A percentile compares a stretch with the other conserved stretches of the same genome.
Conservation (phyloP, 192 early-diverging fungal species). For the Lobosporangium transversale region DNA sequence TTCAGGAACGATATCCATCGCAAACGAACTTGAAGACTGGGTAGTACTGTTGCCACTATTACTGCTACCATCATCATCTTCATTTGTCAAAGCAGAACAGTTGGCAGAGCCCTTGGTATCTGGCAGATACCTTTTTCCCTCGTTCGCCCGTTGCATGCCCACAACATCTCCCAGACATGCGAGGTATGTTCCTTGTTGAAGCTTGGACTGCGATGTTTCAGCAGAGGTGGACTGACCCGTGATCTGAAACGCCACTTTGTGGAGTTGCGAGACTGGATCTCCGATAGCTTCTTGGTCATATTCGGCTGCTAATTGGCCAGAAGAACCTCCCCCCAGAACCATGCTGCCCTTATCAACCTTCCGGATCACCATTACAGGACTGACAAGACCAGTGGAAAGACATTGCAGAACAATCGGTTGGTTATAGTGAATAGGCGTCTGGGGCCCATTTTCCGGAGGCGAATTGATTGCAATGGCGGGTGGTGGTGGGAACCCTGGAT, state of each 20-base stretch:
- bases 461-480: conserved; percentile 78
- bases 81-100: background rate
- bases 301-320: conserved; percentile 35
- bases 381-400: conserved; percentile 85
- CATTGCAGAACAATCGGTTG: conserved; percentile 90
- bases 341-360: conserved; percentile 86
- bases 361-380: conserved; percentile 83
- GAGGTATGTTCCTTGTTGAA: conserved; percentile 69
- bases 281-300: conserved; percentile 67
- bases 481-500: conserved; percentile 77
- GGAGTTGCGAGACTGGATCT: conserved; percentile 89
- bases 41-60: conserved; percentile 20
- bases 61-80: conserved; percentile 5
- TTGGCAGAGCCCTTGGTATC: conserved; percentile 17
- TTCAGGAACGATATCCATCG: conserved; percentile 51
- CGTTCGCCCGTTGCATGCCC: conserved; percentile 71
- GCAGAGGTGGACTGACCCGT: conserved; percentile 58
- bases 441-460: conserved; percentile 56
- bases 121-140: conserved; percentile 59
- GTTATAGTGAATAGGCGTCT: conserved; percentile 85
- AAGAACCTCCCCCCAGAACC: conserved; percentile 72
- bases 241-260: conserved; percentile 92
- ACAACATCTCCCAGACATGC: conserved; percentile 84
- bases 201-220: conserved; percentile 27
- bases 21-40: conserved; percentile 1